These are phyloP conservation scores for Luffa aegyptiaca DNA, from an alignment of 306 rosid species.

Conservation along the genomic window DNA sequence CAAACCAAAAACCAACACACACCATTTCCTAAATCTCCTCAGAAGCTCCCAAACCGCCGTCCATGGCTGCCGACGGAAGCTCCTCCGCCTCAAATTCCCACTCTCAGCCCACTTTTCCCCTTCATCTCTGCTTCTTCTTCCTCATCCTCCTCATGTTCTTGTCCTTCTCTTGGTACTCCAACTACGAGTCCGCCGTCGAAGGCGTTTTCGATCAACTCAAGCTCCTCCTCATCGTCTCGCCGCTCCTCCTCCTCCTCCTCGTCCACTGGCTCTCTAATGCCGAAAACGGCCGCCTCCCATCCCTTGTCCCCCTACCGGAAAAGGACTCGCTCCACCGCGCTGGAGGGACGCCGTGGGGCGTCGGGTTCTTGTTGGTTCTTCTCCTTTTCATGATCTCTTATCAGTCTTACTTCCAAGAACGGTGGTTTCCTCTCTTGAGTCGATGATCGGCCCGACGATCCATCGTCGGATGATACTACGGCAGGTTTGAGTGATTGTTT, in stretches of 20 bases:
- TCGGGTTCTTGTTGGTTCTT: constrained; percentile 55
- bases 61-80: not conserved
- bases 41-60: not conserved
- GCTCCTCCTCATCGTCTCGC: constrained; percentile 43
- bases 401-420: constrained; percentile 57
- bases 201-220: constrained; percentile 48
- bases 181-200: constrained; percentile 49
- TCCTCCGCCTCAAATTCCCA: constrained; percentile 12
- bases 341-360: constrained; percentile 85
- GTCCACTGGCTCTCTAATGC: constrained; percentile 40
- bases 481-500: not conserved
- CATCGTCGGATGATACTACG: too few relatives aligned
- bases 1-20: not conserved
- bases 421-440: constrained; percentile 66
- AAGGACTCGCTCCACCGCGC: constrained; percentile 48
- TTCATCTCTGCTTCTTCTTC: constrained; percentile 50
- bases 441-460: constrained; percentile 7
- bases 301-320: constrained; percentile 38
- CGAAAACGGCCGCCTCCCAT: constrained; percentile 7
- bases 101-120: constrained; percentile 30
- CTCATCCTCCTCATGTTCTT: constrained; percentile 41
- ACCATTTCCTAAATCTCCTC: not conserved
- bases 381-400: constrained; percentile 60
- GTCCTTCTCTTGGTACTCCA: constrained; percentile 52
- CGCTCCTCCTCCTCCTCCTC: constrained; percentile 38